These are phyloP conservation scores for Cnidoscolus chayamansa DNA, from an alignment of 441 rosid species.

Conservation along the genomic window DNA sequence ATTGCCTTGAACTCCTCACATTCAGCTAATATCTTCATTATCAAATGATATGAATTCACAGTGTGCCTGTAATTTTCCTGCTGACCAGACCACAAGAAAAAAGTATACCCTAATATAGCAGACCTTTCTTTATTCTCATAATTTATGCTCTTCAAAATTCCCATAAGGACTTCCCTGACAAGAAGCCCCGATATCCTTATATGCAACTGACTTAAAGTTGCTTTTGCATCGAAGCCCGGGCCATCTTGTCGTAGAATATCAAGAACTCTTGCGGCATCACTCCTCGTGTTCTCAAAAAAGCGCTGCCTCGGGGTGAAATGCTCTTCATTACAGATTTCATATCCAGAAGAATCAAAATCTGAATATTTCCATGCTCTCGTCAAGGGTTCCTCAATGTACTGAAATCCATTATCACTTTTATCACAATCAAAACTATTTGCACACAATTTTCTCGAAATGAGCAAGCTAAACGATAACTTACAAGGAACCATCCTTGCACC, in stretches of 20 bases:
- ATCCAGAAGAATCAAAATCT: slow-evolving; percentile 29
- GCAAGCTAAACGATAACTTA: slow-evolving; percentile 35
- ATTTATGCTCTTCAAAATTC: slow-evolving; percentile 50
- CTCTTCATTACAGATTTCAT: slow-evolving; percentile 17
- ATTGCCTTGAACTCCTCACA: slow-evolving; percentile 82
- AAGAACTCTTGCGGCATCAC: slow-evolving; percentile 50
- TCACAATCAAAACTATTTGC: slow-evolving; percentile 33
- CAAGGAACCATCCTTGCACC: slow-evolving; percentile 34
- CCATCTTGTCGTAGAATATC: slow-evolving; percentile 69
- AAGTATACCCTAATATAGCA: slow-evolving; percentile 71
- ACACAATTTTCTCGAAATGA: slow-evolving; percentile 43
- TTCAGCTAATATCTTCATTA: slow-evolving; percentile 77
- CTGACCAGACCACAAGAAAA: slow-evolving; percentile 72
- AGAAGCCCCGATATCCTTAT: slow-evolving; percentile 67
- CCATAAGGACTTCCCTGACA: slow-evolving; percentile 77
- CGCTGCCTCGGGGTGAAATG: slow-evolving; percentile 27
- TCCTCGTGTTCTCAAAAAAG: slow-evolving; percentile 39
- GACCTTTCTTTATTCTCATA: slow-evolving; percentile 51
- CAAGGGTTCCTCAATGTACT: slow-evolving; percentile 50
- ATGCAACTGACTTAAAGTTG: slow-evolving; percentile 49
- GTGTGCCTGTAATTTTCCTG: slow-evolving; percentile 62
- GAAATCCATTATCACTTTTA: slow-evolving; percentile 40
- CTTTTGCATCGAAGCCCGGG: slow-evolving; percentile 60
- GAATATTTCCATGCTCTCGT: slow-evolving; percentile 39
- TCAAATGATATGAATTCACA: slow-evolving; percentile 52